These are phyloP conservation scores for Anisodus tanguticus DNA, from an alignment of 257 asterid species.

Conservation along the genomic window DNA sequence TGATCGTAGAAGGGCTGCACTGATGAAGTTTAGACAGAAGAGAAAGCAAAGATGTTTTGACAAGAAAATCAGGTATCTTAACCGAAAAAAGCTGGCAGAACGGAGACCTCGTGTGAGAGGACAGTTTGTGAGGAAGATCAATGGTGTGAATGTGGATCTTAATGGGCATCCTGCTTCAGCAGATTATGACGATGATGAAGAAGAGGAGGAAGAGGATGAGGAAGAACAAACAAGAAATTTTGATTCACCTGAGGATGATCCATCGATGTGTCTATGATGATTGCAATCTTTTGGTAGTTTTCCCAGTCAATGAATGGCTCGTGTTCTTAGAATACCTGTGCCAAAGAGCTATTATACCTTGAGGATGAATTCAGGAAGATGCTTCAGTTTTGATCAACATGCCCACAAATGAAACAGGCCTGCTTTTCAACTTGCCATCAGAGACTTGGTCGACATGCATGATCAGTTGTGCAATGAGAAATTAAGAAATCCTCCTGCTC, in stretches of 20 bases:
- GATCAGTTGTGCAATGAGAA: constrained; percentile 12
- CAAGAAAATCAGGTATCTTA: constrained; percentile 90
- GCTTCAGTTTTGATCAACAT: not conserved
- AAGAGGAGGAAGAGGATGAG: constrained; percentile 39
- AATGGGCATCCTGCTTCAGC: constrained; percentile 79
- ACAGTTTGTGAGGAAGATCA: constrained; percentile 89
- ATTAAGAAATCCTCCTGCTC: not conserved
- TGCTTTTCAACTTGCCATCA: constrained; percentile 19
- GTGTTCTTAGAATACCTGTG: constrained; percentile 10
- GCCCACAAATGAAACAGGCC: not conserved
- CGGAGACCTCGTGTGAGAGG: constrained; percentile 93
- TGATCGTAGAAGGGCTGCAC: constrained; percentile 89
- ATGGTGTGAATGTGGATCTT: constrained; percentile 76
- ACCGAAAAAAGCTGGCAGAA: constrained; percentile 88
- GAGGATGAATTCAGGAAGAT: constrained; percentile 18
- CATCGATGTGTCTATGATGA: constrained; percentile 22
- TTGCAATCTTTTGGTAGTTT: constrained; percentile 12
- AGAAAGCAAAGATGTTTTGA: constrained; percentile 92
- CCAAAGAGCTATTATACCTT: not conserved
- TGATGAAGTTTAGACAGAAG: constrained; percentile 89
- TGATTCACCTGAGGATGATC: constrained; percentile 36
- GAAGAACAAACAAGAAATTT: constrained; percentile 33
- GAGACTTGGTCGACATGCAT: not conserved
- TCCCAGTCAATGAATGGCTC: constrained; percentile 22
- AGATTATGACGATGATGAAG: constrained; percentile 61